A percentile compares a stretch with the other conserved stretches of the same genome.
These are phyloP conservation scores for Cymbopogon citratus DNA, from an alignment of 176 grass and related monocot species.

Conservation along the genomic window DNA sequence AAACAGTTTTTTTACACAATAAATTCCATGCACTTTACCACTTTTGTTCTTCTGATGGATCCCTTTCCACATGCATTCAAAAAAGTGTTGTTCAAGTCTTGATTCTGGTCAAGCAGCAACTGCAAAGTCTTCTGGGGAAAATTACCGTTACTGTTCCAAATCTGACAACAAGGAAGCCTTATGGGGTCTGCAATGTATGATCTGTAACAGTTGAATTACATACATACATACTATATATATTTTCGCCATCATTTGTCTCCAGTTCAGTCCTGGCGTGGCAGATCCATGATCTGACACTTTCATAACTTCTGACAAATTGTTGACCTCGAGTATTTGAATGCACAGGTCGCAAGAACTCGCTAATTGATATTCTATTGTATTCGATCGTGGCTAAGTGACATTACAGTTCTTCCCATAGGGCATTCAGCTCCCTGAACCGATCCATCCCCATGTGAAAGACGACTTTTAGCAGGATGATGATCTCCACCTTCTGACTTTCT, in stretches of 20 bases:
- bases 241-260: constrained; percentile 16
- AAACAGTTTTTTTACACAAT: not conserved
- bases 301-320: constrained; percentile 46
- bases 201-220: constrained; percentile 21
- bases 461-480: constrained; percentile 8
- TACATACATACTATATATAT: not conserved
- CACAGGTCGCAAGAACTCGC: constrained; percentile 35
- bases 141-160: constrained; percentile 2
- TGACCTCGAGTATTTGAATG: constrained; percentile 47
- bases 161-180: constrained; percentile 17
- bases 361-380: constrained; percentile 10
- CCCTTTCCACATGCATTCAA: not conserved
- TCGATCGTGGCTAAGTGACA: constrained; percentile 33
- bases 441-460: constrained; percentile 53
- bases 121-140: not conserved
- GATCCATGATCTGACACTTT: constrained; percentile 45
- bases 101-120: constrained; percentile 35
- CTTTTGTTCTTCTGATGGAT: constrained; percentile 7
- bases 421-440: constrained; percentile 11
- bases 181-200: not conserved
- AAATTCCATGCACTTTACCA: not conserved
- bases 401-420: constrained; percentile 20
- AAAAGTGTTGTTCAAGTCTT: constrained; percentile 6
- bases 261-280: constrained; percentile 8
- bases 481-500: constrained; percentile 23